A percentile compares a stretch with the other conserved stretches of the same genome.
These are phyloP conservation scores for Metarhizium sp. DNA, from an alignment of 2,329 filamentous ascomycete genomes.

Conservation along the genomic window DNA sequence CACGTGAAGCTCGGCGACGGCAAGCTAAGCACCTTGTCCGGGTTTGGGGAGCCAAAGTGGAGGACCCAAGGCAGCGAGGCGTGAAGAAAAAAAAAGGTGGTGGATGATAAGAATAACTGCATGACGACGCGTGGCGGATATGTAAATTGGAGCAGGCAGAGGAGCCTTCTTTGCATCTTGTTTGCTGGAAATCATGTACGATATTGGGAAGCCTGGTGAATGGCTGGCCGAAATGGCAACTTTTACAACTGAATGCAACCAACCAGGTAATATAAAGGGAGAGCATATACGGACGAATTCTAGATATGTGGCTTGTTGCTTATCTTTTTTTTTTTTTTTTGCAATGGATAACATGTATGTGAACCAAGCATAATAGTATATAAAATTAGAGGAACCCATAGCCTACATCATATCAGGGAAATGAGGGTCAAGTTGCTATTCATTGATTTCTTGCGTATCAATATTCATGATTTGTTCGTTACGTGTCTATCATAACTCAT, in stretches of 20 bases:
- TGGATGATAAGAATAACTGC: background rate
- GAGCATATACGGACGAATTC: background rate
- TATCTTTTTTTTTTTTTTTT: background rate
- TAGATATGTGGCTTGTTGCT: background rate
- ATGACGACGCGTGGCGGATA: background rate
- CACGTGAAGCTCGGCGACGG: constrained; percentile 76
- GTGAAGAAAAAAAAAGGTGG: constrained; percentile 9
- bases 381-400: background rate
- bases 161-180: background rate
- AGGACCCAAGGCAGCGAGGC: constrained; percentile 24
- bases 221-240: background rate
- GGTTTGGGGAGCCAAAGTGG: constrained; percentile 43
- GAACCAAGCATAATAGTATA: background rate
- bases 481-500: constrained; percentile 10
- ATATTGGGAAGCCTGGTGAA: background rate
- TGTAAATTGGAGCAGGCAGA: background rate
- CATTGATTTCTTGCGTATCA: background rate
- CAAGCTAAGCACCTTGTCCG: constrained; percentile 40
- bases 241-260: background rate
- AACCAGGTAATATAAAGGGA: background rate
- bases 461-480: constrained; percentile 1
- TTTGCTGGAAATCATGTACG: background rate
- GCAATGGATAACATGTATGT: background rate
- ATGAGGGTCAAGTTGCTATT: background rate
- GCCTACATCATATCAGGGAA: background rate